phyloP scores from a whole-genome alignment of 805 yeast species.

The Candida piceae region DNA sequence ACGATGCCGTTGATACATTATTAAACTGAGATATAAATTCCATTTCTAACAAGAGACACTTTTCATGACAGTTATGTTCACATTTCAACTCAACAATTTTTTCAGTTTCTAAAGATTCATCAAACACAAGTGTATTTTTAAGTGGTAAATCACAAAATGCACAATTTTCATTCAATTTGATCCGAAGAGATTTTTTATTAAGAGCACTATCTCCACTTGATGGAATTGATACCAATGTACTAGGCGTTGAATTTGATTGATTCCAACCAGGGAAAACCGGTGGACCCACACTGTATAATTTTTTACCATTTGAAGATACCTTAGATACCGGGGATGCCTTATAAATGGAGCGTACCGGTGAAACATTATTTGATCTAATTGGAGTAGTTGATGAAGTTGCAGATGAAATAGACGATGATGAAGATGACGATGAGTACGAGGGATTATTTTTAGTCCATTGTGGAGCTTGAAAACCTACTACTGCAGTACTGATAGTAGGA shows the following conservation, averaged over 20 bases:
- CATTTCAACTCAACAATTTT: slow-evolving; percentile 46
- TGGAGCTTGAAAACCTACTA: too few species aligned
- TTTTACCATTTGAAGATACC: too few species aligned
- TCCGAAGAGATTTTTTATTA: neutral
- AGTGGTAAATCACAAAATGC: slow-evolving; percentile 48
- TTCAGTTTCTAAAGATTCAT: slow-evolving; percentile 30
- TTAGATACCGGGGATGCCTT: too few species aligned
- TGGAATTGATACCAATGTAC: neutral
- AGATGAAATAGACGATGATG: too few species aligned
- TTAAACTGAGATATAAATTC: slow-evolving; percentile 16
- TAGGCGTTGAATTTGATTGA: neutral
- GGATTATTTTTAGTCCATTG: too few species aligned
- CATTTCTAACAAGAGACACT: slow-evolving; percentile 44
- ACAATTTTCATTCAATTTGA: slow-evolving; percentile 9
- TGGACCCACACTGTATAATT: too few species aligned
- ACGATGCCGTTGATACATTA: slow-evolving; percentile 6
- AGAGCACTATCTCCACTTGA: neutral
- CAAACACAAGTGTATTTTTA: slow-evolving; percentile 35
- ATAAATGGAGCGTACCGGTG: neutral
- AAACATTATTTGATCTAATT: neutral
- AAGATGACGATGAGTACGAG: too few species aligned
- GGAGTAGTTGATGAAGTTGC: neutral
- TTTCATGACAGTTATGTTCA: slow-evolving; percentile 53
- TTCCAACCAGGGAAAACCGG: neutral
- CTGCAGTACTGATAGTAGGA: too few species aligned